Evolutionary conservation across 805 yeast species (phyloP), one percentile per base, ranked within the genome.

Genomic region (Myxozyma sirexii): DNA sequence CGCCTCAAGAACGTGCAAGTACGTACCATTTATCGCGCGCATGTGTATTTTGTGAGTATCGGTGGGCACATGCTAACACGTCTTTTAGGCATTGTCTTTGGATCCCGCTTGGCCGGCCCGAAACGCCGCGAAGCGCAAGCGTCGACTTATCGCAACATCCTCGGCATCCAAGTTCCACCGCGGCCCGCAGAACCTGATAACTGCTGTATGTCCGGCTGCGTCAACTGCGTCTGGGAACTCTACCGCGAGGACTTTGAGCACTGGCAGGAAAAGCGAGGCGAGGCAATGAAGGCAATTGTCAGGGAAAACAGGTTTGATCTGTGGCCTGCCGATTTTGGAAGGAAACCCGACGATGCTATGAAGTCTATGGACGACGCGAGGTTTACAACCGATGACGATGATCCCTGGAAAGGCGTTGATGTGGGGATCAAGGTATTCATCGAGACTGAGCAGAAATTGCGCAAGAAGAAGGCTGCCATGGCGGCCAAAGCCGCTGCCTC

Each of bases 151-250:
- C 59, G 66, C 33, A 54, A 56, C 23, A 62, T 67, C 12, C 55
- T 55, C 23, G 97, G 97, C 0, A 77, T 94, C 0, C 72, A 71
- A 6, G 96, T 93, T 0, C 97, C 97, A 2, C 83, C 82, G n/a
- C 82, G 80, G 70, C 98, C 99, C 0, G 77, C 75, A 3, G 97
- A 90, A 67, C 98, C 98, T 1, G 96, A 92, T 67, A 91, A 93
- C 72, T 93, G 99, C 73, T 93, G 99, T 74, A 91, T 91, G 96
- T 86, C 94, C 59, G 99, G 99, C 1, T 93, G 99, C 73, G 85
- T 90, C 31, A 91, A 93, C 74, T 93, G 99, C 73, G 98, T 93
- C 1, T 94, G 98, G 98, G 97, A 92, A 68, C 76, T 89, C 56
- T 93, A 84, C 71, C 86, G 87, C 65, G 97, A 93, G 54, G 98